A percentile compares a stretch with the other conserved stretches of the same genome.
These are phyloP conservation scores for Skeletonema costatum DNA, from an alignment of 108 stramenopile genomes.

Conservation along the genomic window DNA sequence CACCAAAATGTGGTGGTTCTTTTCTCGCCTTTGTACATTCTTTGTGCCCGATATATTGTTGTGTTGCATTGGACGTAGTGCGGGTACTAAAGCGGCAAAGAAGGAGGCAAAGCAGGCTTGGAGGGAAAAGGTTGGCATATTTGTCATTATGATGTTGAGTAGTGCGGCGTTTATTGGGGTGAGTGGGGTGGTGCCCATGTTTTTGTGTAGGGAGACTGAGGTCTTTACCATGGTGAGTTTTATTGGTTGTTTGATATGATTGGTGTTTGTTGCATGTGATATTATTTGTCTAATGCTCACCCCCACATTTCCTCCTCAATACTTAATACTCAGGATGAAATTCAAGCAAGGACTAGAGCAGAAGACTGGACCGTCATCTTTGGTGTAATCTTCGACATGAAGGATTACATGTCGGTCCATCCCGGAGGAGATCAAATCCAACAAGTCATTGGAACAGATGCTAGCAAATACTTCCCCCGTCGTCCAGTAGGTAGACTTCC, in stretches of 20 bases:
- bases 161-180: constrained; percentile 45
- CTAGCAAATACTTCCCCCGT: constrained; percentile 52
- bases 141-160: constrained; percentile 39
- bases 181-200: constrained; percentile 49
- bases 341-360: constrained; percentile 27
- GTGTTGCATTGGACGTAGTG: constrained; percentile 17
- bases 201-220: constrained; percentile 45
- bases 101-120: constrained; percentile 47
- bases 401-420: constrained; percentile 31
- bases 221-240: constrained; percentile 36
- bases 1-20: constrained; percentile 23
- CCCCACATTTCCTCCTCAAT: neutral
- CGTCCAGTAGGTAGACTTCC: constrained; percentile 38
- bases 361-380: constrained; percentile 57
- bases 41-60: constrained; percentile 30
- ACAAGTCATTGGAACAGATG: constrained; percentile 26
- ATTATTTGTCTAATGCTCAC: constrained; percentile 3
- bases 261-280: neutral
- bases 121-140: constrained; percentile 55
- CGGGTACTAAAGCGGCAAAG: constrained; percentile 5
- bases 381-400: constrained; percentile 47
- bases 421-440: constrained; percentile 43
- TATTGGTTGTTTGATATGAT: neutral
- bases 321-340: constrained; percentile 29
- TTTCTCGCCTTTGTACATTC: constrained; percentile 35